Percentiles rank a stretch among this genome's conserved stretches.
Evolutionary conservation across 2,329 filamentous ascomycete genomes (phyloP).

Genomic region (Blastomyces emzantsi): DNA sequence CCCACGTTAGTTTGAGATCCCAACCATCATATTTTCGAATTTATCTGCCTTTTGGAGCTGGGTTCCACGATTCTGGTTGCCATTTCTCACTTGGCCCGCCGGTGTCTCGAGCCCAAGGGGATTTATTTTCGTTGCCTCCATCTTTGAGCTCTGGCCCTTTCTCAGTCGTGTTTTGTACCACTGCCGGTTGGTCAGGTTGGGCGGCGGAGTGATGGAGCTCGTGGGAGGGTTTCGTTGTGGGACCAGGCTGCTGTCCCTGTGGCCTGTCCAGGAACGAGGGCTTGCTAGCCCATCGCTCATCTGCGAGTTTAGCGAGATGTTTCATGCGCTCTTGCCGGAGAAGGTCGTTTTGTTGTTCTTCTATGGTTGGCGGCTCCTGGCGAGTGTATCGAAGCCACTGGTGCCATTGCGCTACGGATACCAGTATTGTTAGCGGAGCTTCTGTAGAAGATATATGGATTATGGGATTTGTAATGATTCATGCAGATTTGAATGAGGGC

Average conservation of each 20-base stretch:
- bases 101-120: conserved; percentile 53
- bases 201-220: conserved; percentile 19
- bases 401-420: conserved; percentile 51
- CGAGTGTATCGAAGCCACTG: conserved; percentile 59
- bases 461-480: background rate
- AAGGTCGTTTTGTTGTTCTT: conserved; percentile 52
- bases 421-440: background rate
- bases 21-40: background rate
- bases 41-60: conserved; percentile 36
- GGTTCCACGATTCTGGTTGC: conserved; percentile 57
- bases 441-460: background rate
- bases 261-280: conserved; percentile 51
- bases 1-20: background rate
- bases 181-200: conserved; percentile 23
- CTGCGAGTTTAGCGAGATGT: conserved; percentile 49
- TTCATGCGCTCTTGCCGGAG: conserved; percentile 51
- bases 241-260: conserved; percentile 38
- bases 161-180: conserved; percentile 25
- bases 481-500: background rate
- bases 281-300: conserved; percentile 53
- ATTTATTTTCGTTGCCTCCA: conserved; percentile 13
- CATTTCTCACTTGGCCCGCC: conserved; percentile 55
- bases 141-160: conserved; percentile 26
- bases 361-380: conserved; percentile 45
- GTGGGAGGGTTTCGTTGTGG: conserved; percentile 37